Base-by-base conservation (phyloP, 176 grass and related monocot genomes). In the Aegilops speltoides region DNA sequence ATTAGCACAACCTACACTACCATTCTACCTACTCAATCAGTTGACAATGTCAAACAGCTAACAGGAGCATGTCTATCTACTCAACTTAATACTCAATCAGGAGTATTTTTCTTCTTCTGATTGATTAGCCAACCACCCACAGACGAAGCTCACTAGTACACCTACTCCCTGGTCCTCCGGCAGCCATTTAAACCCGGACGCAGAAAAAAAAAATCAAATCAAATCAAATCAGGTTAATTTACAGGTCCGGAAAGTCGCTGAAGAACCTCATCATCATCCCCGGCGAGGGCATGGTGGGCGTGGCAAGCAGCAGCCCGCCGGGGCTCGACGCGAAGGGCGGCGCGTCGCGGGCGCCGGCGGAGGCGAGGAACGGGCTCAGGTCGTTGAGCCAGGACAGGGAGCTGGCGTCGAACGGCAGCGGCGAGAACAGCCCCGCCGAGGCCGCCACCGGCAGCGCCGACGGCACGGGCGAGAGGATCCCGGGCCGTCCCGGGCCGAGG, bases 381-480 rank as follows among this genome's bases (percentile, higher is more conserved):
- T 99, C 97, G 52, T 88, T 83, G 41, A 98, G 82, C 83, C 91
- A 94, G 29, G 84, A 45, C 40, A 94, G 76, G 68, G 28, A 65
- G 76, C 72, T 83, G 17, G 90, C 83, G 84, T 99, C 97, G 52
- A 94, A 87, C 5, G 91, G 77, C 48, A 90, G 28, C 66, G 97
- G 94, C 34, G 94, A 96, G 89, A 99, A 99, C 10, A 93, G 86
- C 22, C 80, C 83, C 0, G 90, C 79, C 2, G 94, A 93, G 0
- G 95, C 77, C 19, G 88, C 87, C 10, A 67, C 80, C 4, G 87
- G 88, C 3, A 95, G 85, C 71, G 89, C 56, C 0, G 94, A 87
- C 20, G 94, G 94, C 64, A 92, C 78, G 12, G 97, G 97, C 13
- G 92, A 93, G 19, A 99, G 84, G 82, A 99, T 94, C 32, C 97